A percentile compares a stretch with the other conserved stretches of the same genome.
Evolutionary conservation across 2,329 filamentous ascomycete species (phyloP).

Genomic region (Colletotrichum incanum): DNA sequence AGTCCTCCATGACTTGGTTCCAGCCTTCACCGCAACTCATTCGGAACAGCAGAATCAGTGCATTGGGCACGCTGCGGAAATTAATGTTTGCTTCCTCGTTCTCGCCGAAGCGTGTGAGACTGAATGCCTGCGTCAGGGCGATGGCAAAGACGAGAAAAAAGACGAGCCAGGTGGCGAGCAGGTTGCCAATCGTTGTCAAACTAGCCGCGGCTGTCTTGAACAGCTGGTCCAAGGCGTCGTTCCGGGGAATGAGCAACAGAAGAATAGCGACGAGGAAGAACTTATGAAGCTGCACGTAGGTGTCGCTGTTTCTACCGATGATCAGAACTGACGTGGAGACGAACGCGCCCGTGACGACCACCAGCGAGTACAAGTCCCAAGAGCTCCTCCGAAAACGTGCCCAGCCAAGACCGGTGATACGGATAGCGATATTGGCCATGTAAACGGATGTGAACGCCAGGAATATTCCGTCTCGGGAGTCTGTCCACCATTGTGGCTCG

Average conservation of each 20-base stretch:
- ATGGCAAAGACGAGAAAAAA: constrained; percentile 97
- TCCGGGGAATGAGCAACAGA: constrained; percentile 91
- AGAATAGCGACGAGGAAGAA: constrained; percentile 93
- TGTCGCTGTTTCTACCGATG: constrained; percentile 69
- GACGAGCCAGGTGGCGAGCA: constrained; percentile 97
- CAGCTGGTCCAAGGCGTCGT: constrained; percentile 96
- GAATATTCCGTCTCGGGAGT: constrained; percentile 82
- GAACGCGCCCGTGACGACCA: constrained; percentile 85
- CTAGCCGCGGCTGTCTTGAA: constrained; percentile 99
- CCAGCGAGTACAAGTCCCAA: constrained; percentile 93
- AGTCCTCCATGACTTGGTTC: constrained; percentile 98
- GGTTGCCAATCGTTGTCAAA: constrained; percentile 89
- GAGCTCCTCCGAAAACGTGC: constrained; percentile 91
- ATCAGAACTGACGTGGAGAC: constrained; percentile 84
- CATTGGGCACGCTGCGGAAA: constrained; percentile 93
- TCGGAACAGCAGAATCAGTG: constrained; percentile 91
- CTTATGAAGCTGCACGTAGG: constrained; percentile 89
- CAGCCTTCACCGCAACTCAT: constrained; percentile 96
- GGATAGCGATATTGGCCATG: constrained; percentile 84
- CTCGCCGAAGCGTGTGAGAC: constrained; percentile 87
- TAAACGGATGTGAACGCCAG: constrained; percentile 87
- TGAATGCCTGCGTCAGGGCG: constrained; percentile 95
- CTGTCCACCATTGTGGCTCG: constrained; percentile 80
- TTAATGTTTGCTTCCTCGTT: constrained; percentile 86
- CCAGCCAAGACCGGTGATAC: constrained; percentile 92